Percentiles rank a stretch among this genome's conserved stretches.
phyloP scores from a whole-genome alignment of 192 early-diverging fungal species.

The Radiomyces spectabilis region DNA sequence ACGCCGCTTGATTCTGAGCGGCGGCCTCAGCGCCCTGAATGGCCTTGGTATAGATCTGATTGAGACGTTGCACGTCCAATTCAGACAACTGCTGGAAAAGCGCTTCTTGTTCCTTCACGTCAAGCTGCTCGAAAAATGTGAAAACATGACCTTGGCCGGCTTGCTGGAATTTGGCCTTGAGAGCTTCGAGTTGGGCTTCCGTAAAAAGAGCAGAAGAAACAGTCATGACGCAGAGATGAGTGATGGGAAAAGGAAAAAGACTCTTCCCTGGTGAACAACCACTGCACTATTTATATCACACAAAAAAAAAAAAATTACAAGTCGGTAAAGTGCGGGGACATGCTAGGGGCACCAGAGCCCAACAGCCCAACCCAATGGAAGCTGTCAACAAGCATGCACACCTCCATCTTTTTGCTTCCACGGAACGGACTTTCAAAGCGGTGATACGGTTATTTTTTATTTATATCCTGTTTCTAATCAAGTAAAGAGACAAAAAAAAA shows the following conservation, averaged over 20 bases:
- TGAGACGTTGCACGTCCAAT: conserved; percentile 76
- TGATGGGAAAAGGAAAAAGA: not conserved
- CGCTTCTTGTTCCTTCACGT: conserved; percentile 39
- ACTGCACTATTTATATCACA: no score
- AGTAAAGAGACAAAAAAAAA: no score
- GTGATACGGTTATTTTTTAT: no score
- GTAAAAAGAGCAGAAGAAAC: conserved; percentile 14
- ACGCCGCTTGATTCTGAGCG: conserved; percentile 20
- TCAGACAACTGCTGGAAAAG: conserved; percentile 59
- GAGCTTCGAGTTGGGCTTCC: conserved; percentile 26
- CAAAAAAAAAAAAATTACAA: no score
- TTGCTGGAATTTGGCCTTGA: conserved; percentile 55
- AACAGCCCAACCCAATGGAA: no score
- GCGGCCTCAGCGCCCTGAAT: conserved; percentile 41
- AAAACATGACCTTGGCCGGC: conserved; percentile 89
- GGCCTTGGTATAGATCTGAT: conserved; percentile 77
- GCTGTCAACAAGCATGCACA: no score
- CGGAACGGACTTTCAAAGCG: no score
- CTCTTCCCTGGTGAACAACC: no score
- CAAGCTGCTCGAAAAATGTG: conserved; percentile 67
- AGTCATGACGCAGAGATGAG: conserved; percentile 10
- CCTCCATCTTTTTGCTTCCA: no score
- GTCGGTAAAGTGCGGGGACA: no score
- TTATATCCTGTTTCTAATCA: no score
- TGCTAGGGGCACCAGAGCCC: no score